phyloP scores from a whole-genome alignment of 192 early-diverging fungal genomes.

The Podila clonocystis region DNA sequence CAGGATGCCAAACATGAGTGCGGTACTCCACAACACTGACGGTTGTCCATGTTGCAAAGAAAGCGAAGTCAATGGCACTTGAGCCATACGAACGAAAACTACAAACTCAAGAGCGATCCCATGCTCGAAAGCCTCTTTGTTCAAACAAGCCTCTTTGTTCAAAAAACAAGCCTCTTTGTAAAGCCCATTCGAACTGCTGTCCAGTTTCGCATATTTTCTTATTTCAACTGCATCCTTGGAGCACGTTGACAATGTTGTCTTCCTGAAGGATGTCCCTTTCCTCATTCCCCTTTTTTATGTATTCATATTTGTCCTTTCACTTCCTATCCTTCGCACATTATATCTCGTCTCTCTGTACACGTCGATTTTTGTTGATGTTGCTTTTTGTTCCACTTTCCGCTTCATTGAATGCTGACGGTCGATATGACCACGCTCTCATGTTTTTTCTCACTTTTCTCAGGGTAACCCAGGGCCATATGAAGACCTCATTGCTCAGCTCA shows the following conservation, averaged over 20 bases:
- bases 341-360: neutral
- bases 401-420: neutral
- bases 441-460: conserved; percentile 9
- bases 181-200: neutral
- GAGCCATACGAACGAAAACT: neutral
- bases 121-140: conserved; percentile 20
- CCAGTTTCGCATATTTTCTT: neutral
- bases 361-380: neutral
- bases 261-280: too few species aligned
- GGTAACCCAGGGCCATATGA: conserved; percentile 34
- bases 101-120: conserved; percentile 10
- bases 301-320: neutral
- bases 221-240: neutral
- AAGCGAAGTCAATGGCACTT: too few species aligned
- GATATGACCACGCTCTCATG: neutral
- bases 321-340: neutral
- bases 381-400: neutral
- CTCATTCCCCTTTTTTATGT: neutral
- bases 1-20: neutral
- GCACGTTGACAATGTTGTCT: too few species aligned
- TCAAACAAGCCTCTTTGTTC: conserved; percentile 16
- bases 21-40: neutral
- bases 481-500: conserved; percentile 44
- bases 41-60: conserved; percentile 2
- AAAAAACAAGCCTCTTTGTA: conserved; percentile 4